Conservation (phyloP, 352 stramenopile genomes). For the Phytopythium chamaehyphon region DNA sequence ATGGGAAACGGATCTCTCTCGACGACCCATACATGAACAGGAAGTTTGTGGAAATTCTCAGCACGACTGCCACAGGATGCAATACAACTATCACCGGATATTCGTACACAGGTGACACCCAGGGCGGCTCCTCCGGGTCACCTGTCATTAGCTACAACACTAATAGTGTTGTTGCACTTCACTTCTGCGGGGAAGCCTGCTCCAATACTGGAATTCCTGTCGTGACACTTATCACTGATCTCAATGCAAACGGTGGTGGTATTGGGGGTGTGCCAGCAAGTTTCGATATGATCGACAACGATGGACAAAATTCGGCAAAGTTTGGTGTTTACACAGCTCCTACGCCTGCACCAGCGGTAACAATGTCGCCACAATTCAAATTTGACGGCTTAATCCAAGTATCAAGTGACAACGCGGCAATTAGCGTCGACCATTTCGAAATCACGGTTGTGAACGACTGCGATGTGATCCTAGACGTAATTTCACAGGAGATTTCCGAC, state of each 20-base stretch:
- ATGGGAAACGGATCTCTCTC: conserved; percentile 45
- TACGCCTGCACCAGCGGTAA: conserved; percentile 11
- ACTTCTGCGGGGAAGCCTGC: conserved; percentile 55
- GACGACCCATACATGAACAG: conserved; percentile 16
- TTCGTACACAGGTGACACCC: conserved; percentile 58
- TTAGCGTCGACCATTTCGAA: conserved; percentile 48
- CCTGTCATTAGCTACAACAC: conserved; percentile 40
- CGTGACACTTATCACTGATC: conserved; percentile 30
- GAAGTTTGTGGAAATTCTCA: conserved; percentile 26
- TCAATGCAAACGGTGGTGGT: conserved; percentile 14
- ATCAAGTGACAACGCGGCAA: conserved; percentile 11
- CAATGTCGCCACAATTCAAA: conserved; percentile 10
- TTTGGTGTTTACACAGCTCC: conserved; percentile 30
- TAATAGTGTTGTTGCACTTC: conserved; percentile 57
- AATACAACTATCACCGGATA: conserved; percentile 26
- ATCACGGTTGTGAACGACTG: conserved; percentile 38
- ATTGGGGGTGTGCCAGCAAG: neutral
- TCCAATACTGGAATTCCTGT: conserved; percentile 53
- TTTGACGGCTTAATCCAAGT: conserved; percentile 29
- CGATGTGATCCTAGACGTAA: conserved; percentile 50
- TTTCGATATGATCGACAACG: conserved; percentile 36
- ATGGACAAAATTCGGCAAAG: conserved; percentile 19
- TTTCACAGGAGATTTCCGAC: conserved; percentile 59
- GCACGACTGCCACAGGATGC: conserved; percentile 25
- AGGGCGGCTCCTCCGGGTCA: conserved; percentile 55